Percentiles rank a stretch among this genome's conserved stretches.
phyloP scores from a whole-genome alignment of 805 yeast species.

The Candida endomychidarum region DNA sequence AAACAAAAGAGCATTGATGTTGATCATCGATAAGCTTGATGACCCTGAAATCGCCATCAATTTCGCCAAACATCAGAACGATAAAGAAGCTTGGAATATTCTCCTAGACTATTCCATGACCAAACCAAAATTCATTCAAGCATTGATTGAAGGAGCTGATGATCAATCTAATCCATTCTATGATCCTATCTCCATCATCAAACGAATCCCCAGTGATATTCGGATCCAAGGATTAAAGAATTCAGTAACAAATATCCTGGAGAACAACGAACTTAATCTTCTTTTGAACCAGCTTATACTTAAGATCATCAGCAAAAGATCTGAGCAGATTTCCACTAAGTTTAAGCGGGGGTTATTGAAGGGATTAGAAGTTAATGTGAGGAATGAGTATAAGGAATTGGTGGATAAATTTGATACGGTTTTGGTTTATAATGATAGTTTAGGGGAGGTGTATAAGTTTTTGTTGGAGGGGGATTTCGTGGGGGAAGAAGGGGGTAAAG shows the following conservation, averaged over 20 bases:
- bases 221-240: conserved; percentile 64
- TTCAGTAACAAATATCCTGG: conserved; percentile 60
- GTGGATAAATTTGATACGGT: conserved; percentile 28
- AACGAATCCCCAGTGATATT: conserved; percentile 59
- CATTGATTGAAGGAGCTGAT: conserved; percentile 68
- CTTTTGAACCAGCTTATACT: conserved; percentile 55
- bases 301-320: conserved; percentile 31
- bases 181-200: conserved; percentile 69
- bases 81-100: conserved; percentile 77
- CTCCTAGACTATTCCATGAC: conserved; percentile 68
- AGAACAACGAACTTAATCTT: conserved; percentile 56
- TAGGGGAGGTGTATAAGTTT: not conserved
- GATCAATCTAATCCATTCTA: conserved; percentile 42
- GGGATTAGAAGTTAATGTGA: conserved; percentile 28
- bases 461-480: conserved; percentile 4
- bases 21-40: conserved; percentile 73
- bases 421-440: conserved; percentile 15
- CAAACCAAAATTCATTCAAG: conserved; percentile 74
- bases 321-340: conserved; percentile 26
- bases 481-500: not conserved
- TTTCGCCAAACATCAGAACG: conserved; percentile 69
- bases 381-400: conserved; percentile 20
- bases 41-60: conserved; percentile 81
- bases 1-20: conserved; percentile 66
- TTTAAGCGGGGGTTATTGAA: conserved; percentile 22